Evolutionary conservation across 805 yeast species (phyloP).

Genomic region (Candida argentea): DNA sequence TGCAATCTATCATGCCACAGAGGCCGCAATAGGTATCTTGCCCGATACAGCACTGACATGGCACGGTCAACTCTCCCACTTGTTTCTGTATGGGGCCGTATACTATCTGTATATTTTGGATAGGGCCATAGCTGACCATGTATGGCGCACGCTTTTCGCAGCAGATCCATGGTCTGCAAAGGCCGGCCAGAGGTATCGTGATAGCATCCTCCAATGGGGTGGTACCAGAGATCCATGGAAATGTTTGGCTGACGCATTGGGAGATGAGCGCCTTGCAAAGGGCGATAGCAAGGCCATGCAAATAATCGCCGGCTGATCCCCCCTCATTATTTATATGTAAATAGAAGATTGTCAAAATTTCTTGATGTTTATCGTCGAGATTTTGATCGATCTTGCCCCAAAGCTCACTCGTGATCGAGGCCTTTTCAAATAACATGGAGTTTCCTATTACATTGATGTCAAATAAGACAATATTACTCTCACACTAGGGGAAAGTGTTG

Average conservation of each 20-base stretch:
- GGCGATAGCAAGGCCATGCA: constrained; percentile 73
- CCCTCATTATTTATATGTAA: no score
- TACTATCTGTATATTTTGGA: constrained; percentile 89
- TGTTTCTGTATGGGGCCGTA: constrained; percentile 88
- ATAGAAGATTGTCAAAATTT: no score
- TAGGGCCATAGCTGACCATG: constrained; percentile 80
- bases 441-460: no score
- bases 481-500: no score
- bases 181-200: constrained; percentile 69
- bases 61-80: constrained; percentile 92
- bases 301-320: no score
- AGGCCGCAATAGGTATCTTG: constrained; percentile 47
- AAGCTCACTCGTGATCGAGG: no score
- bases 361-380: no score
- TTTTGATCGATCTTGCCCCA: no score
- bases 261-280: constrained; percentile 42
- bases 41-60: constrained; percentile 67
- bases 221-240: constrained; percentile 87
- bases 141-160: constrained; percentile 68
- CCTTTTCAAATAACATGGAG: no score
- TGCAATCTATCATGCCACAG: constrained; percentile 55
- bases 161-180: constrained; percentile 58
- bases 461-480: no score
- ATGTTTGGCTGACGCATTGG: constrained; percentile 72
- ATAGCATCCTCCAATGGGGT: constrained; percentile 80